These are phyloP conservation scores for Neltuma alba DNA, from an alignment of 306 rosid species.

Conservation along the genomic window DNA sequence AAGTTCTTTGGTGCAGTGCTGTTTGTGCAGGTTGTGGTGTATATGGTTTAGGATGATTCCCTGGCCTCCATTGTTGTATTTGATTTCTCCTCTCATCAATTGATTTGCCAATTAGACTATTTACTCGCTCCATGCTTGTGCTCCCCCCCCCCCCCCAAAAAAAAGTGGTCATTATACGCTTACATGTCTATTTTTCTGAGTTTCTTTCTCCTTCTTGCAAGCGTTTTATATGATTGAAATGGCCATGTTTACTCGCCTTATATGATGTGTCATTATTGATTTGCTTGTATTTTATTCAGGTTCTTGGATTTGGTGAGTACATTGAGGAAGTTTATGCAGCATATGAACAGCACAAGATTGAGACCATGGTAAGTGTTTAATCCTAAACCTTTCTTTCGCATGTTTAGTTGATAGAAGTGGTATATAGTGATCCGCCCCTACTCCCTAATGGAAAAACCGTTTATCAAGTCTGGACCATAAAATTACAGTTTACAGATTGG, in stretches of 20 bases:
- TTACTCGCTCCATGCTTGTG: not conserved
- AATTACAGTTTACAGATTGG: constrained; percentile 27
- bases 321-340: constrained; percentile 89
- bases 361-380: constrained; percentile 73
- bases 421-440: too few relatives aligned
- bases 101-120: constrained; percentile 13
- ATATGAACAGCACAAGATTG: constrained; percentile 86
- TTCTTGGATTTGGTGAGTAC: too few relatives aligned
- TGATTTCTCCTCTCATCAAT: not conserved
- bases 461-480: not conserved
- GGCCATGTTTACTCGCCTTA: not conserved
- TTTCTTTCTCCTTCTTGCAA: too few relatives aligned
- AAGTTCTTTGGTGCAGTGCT: too few relatives aligned
- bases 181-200: too few relatives aligned
- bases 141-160: too few relatives aligned
- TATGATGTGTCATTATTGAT: constrained; percentile 29
- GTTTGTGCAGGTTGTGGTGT: too few relatives aligned
- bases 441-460: too few relatives aligned
- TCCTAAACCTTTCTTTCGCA: constrained; percentile 13
- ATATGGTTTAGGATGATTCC: not conserved
- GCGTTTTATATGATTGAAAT: too few relatives aligned
- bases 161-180: too few relatives aligned
- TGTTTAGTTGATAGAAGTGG: constrained; percentile 11
- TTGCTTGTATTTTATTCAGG: constrained; percentile 41
- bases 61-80: not conserved